phyloP scores from a whole-genome alignment of 1,139 yeast genomes.

The Debaryomyces sp. region DNA sequence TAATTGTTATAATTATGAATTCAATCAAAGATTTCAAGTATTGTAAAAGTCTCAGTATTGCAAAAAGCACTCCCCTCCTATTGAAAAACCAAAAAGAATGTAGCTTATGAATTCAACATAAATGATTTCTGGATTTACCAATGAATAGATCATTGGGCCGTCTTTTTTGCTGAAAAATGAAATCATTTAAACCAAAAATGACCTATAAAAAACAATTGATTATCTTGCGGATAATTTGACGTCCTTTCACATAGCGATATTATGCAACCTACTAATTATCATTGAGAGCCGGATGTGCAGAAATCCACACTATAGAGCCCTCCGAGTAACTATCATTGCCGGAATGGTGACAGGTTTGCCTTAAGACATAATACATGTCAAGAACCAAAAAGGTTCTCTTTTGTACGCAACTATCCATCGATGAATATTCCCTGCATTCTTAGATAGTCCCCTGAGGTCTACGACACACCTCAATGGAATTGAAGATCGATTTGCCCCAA shows the following conservation, averaged over 20 bases:
- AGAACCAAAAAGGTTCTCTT: background rate
- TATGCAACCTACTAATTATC: background rate
- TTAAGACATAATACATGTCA: background rate
- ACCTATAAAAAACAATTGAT: background rate
- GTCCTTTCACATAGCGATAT: background rate
- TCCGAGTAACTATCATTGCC: slow-evolving; percentile 1
- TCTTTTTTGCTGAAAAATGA: slow-evolving; percentile 8
- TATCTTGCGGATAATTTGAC: background rate
- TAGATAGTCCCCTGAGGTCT: background rate
- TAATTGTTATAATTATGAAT: background rate
- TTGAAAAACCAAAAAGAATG: background rate
- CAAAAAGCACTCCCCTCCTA: background rate
- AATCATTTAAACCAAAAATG: slow-evolving; percentile 12
- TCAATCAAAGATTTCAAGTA: background rate
- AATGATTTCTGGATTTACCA: slow-evolving; percentile 7
- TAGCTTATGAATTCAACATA: slow-evolving; percentile 7
- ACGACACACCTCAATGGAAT: background rate
- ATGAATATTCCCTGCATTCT: slow-evolving; percentile 4
- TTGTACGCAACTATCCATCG: background rate
- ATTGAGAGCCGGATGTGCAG: background rate
- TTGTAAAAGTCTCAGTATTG: background rate
- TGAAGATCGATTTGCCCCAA: background rate
- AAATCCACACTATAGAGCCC: background rate
- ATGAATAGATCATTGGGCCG: background rate
- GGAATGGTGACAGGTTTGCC: slow-evolving; percentile 10